These are phyloP conservation scores for Barnettozyma sp. DNA, from an alignment of 805 yeast genomes.

Conservation along the genomic window DNA sequence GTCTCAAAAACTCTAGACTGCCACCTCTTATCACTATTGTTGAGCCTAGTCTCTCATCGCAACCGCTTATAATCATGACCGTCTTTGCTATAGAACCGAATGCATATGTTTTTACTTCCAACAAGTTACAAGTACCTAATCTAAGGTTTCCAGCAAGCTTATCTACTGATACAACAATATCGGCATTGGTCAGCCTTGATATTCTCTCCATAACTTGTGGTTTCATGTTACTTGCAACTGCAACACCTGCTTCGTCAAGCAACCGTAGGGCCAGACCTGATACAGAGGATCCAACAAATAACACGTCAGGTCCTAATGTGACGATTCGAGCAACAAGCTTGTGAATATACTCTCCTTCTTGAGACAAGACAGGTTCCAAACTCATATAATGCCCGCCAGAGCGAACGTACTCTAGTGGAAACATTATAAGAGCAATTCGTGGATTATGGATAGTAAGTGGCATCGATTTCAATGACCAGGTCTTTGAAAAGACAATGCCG, in stretches of 20 bases:
- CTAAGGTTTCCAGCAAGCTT: conserved; percentile 65
- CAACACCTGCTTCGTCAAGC: conserved; percentile 65
- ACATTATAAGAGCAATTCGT: conserved; percentile 72
- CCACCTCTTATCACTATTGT: conserved; percentile 86
- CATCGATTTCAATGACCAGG: conserved; percentile 77
- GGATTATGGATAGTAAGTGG: conserved; percentile 57
- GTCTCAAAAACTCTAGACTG: conserved; percentile 49
- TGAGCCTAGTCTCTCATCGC: conserved; percentile 66
- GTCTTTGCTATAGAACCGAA: conserved; percentile 55
- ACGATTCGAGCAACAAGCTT: conserved; percentile 74
- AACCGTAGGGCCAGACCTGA: conserved; percentile 75
- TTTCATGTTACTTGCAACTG: conserved; percentile 77
- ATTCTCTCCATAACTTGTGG: conserved; percentile 75
- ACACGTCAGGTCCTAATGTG: conserved; percentile 69
- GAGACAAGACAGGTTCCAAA: conserved; percentile 75
- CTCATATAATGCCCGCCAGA: conserved; percentile 76
- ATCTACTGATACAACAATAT: conserved; percentile 80
- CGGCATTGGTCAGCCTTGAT: conserved; percentile 74
- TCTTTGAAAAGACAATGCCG: conserved; percentile 82
- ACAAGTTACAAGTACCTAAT: conserved; percentile 67
- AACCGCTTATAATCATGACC: conserved; percentile 73
- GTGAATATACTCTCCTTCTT: conserved; percentile 77
- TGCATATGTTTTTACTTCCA: conserved; percentile 64
- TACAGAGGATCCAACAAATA: conserved; percentile 72
- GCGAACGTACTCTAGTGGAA: conserved; percentile 80